phyloP scores from a whole-genome alignment of 768 basidiomycete genomes.

The Phaeolepiota aurea region DNA sequence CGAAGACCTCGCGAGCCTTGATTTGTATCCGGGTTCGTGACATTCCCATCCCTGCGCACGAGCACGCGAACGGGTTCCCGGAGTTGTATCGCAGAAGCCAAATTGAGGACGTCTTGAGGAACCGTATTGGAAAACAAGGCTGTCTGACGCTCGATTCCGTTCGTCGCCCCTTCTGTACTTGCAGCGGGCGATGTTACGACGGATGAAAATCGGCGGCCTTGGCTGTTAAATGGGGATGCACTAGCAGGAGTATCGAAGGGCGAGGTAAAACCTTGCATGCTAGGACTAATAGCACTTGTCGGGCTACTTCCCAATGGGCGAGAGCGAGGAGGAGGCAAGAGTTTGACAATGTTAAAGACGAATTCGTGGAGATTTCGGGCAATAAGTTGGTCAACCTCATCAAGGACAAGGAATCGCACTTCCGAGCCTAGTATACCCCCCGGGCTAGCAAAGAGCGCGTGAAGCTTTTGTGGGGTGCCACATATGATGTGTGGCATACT shows the following conservation, averaged over 20 bases:
- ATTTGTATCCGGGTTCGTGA: slow-evolving; percentile 53
- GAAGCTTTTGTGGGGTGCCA: slow-evolving; percentile 94
- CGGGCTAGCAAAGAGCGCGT: slow-evolving; percentile 79
- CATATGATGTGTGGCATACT: slow-evolving; percentile 94
- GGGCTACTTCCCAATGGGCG: slow-evolving; percentile 45
- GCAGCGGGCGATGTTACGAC: slow-evolving; percentile 40
- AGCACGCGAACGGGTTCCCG: slow-evolving; percentile 97
- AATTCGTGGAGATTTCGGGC: slow-evolving; percentile 94
- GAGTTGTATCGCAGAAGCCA: slow-evolving; percentile 87
- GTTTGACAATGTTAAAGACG: slow-evolving; percentile 88
- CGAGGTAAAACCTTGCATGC: slow-evolving; percentile 35
- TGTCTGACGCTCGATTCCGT: slow-evolving; percentile 71
- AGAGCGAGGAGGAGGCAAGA: slow-evolving; percentile 83
- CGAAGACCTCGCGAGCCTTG: slow-evolving; percentile 80
- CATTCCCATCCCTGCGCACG: slow-evolving; percentile 85
- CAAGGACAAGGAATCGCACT: slow-evolving; percentile 89
- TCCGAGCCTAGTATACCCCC: slow-evolving; percentile 76
- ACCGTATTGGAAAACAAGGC: slow-evolving; percentile 98
- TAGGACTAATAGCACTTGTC: slow-evolving; percentile 22
- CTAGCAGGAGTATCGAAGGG: slow-evolving; percentile 32
- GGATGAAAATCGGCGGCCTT: slow-evolving; percentile 52
- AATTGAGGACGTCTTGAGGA: slow-evolving; percentile 94
- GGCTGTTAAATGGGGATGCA: slow-evolving; percentile 27
- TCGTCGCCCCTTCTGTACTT: slow-evolving; percentile 11
- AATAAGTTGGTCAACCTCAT: slow-evolving; percentile 97